Percentiles rank a stretch among this genome's conserved stretches.
These are phyloP conservation scores for Lagenaria siceraria DNA, from an alignment of 306 rosid genomes.

Conservation along the genomic window DNA sequence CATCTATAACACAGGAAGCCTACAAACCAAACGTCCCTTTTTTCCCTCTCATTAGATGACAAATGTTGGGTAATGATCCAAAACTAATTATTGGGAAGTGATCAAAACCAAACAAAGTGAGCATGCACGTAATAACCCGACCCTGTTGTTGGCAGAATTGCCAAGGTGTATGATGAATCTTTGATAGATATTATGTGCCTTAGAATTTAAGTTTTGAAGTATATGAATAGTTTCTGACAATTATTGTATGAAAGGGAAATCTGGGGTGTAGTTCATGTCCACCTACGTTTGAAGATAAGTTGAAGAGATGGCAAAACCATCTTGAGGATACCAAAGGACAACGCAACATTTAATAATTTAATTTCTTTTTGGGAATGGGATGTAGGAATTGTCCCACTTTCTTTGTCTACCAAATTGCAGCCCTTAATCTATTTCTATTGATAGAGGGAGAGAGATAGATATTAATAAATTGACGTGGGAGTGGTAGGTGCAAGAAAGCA, in stretches of 20 bases:
- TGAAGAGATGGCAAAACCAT: slow-evolving; percentile 5
- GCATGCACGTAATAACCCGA: background rate
- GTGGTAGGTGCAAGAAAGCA: background rate
- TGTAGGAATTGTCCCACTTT: slow-evolving; percentile 8
- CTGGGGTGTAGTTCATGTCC: background rate
- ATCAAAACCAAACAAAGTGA: background rate
- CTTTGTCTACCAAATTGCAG: background rate
- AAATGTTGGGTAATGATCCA: background rate
- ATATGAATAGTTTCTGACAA: background rate
- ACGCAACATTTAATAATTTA: background rate
- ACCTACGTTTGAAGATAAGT: slow-evolving; percentile 2
- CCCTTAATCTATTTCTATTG: background rate
- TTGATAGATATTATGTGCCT: background rate
- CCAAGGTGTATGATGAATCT: background rate
- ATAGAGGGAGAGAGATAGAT: background rate
- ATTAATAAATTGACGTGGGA: background rate
- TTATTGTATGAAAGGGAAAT: slow-evolving; percentile 5
- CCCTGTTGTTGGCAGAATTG: slow-evolving; percentile 1
- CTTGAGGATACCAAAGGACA: background rate
- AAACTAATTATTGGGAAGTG: background rate
- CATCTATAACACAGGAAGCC: background rate
- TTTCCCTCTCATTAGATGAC: background rate
- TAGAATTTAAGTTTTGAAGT: background rate
- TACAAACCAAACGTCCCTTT: background rate
- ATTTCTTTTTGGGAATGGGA: background rate